phyloP scores from a whole-genome alignment of 371 early-diverging fungal species.

The Coemansia sp. region DNA sequence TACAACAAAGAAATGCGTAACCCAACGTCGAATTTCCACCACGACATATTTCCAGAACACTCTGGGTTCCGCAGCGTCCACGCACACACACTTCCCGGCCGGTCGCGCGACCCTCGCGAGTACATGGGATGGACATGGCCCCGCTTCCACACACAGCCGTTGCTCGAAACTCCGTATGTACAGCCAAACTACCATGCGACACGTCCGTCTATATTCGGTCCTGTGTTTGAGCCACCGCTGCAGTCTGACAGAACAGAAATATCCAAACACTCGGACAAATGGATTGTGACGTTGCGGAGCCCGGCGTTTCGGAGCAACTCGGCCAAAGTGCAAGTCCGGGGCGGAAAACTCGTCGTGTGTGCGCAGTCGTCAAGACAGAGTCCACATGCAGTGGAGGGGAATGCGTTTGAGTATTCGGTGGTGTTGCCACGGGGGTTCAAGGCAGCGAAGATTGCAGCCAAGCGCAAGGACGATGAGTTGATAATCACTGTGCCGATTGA shows the following conservation, averaged over 20 bases:
- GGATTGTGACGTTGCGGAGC: conserved; percentile 13
- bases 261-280: conserved; percentile 11
- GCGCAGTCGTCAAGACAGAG: conserved; percentile 7
- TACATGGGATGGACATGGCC: conserved; percentile 26
- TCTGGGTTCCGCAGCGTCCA: conserved; percentile 30
- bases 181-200: neutral
- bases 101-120: conserved; percentile 10
- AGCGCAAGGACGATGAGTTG: conserved; percentile 21
- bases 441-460: conserved; percentile 13
- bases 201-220: conserved; percentile 7
- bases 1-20: conserved; percentile 13
- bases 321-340: conserved; percentile 25
- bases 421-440: conserved; percentile 11
- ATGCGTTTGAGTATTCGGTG: conserved; percentile 23
- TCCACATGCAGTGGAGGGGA: neutral
- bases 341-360: conserved; percentile 12
- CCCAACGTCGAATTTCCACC: conserved; percentile 28
- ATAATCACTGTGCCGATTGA: conserved; percentile 15
- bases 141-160: conserved; percentile 7
- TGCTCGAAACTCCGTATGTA: neutral
- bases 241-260: conserved; percentile 7
- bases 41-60: conserved; percentile 18
- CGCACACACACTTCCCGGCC: conserved; percentile 24
- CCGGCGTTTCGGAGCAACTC: conserved; percentile 11
- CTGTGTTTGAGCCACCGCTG: conserved; percentile 11